Evolutionary conservation across 257 asterid species (phyloP).

Genomic region (Nyctanthes arbortristis): DNA sequence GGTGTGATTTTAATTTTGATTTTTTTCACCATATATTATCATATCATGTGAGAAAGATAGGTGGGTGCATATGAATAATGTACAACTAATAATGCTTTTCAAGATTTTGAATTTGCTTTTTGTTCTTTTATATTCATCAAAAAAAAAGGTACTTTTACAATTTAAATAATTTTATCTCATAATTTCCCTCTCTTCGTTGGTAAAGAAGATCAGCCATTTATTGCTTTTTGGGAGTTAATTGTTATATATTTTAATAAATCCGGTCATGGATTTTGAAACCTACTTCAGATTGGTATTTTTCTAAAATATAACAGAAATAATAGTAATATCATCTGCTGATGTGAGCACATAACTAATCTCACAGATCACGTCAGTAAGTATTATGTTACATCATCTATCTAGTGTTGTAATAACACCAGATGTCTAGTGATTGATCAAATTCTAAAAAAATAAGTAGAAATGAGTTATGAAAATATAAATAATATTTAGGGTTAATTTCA

Average conservation of each 20-base stretch:
- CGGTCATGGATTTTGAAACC: too few relatives aligned
- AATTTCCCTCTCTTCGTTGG: neutral
- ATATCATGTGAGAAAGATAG: conserved; percentile 9
- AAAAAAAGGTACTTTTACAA: neutral
- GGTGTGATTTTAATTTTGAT: conserved; percentile 12
- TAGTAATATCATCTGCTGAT: too few relatives aligned
- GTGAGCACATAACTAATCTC: too few relatives aligned
- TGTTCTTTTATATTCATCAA: neutral
- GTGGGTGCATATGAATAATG: neutral
- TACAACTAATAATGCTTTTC: conserved; percentile 9
- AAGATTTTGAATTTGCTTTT: neutral
- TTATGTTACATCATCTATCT: too few relatives aligned
- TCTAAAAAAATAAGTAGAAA: too few relatives aligned
- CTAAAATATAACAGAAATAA: too few relatives aligned
- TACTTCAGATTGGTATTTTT: too few relatives aligned
- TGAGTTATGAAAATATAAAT: too few relatives aligned
- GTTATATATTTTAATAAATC: neutral
- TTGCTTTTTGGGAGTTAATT: neutral
- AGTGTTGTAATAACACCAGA: too few relatives aligned
- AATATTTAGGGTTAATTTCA: too few relatives aligned
- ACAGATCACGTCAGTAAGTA: too few relatives aligned
- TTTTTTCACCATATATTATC: neutral
- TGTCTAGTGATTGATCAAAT: too few relatives aligned
- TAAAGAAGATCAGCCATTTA: neutral
- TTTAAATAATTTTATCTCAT: neutral